Evolutionary conservation across 495 filamentous ascomycete species (phyloP).

Genomic region (Corynascus novoguineensis): DNA sequence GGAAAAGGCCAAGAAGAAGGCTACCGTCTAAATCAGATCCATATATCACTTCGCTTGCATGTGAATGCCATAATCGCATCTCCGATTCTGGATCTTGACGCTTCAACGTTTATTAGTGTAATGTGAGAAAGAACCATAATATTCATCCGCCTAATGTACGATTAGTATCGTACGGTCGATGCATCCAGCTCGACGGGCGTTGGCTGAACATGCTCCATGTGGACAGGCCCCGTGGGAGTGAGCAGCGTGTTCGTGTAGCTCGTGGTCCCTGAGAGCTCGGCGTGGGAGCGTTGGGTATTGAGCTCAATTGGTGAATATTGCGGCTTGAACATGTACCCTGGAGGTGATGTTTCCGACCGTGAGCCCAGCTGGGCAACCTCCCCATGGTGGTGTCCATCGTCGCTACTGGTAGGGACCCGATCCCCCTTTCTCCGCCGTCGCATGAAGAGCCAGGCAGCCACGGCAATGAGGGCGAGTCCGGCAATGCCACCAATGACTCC

Average conservation of each 20-base stretch:
- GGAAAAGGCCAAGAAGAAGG: too few species aligned
- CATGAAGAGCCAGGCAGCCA: constrained; percentile 1
- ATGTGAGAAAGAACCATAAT: too few species aligned
- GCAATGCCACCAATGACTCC: constrained; percentile 11
- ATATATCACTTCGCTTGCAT: too few species aligned
- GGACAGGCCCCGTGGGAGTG: not conserved
- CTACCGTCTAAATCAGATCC: too few species aligned
- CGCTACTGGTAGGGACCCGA: not conserved
- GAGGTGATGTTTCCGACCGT: not conserved
- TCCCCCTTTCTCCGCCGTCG: not conserved
- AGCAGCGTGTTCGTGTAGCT: not conserved
- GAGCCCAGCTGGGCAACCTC: not conserved
- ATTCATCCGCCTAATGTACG: too few species aligned
- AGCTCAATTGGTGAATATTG: not conserved
- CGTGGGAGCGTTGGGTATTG: not conserved
- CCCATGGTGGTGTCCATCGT: not conserved
- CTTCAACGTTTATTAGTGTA: too few species aligned
- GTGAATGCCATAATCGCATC: too few species aligned
- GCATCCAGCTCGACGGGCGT: constrained; percentile 10
- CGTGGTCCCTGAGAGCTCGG: not conserved
- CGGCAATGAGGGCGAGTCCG: not conserved
- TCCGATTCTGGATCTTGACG: too few species aligned
- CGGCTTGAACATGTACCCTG: not conserved
- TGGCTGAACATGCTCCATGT: too few species aligned
- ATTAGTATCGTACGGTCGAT: not conserved